Percentiles rank a stretch among this genome's conserved stretches.
These are phyloP conservation scores for Chlorella sorokiniana DNA, from an alignment of 139 green algal genomes.

Conservation along the genomic window DNA sequence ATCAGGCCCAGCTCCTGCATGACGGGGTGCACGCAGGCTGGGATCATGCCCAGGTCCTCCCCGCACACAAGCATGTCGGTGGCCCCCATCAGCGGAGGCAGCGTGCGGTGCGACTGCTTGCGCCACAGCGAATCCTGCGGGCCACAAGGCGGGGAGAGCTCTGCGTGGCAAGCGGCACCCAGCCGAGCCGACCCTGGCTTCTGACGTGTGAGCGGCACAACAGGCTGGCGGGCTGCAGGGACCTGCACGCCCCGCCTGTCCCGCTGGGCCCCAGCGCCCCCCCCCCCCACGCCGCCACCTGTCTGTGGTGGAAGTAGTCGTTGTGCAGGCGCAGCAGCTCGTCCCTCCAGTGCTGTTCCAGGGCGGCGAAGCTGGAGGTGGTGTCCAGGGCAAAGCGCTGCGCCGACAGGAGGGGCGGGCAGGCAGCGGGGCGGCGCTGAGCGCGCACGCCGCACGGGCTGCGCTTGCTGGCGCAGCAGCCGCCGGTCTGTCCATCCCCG, in stretches of 20 bases:
- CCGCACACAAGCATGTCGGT: constrained; percentile 95
- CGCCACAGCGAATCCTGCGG: constrained; percentile 82
- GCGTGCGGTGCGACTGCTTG: constrained; percentile 73
- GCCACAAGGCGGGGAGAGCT: background rate
- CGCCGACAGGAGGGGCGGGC: background rate
- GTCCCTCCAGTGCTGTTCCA: constrained; percentile 66
- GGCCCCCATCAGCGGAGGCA: constrained; percentile 82
- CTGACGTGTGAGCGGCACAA: background rate
- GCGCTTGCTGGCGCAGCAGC: background rate
- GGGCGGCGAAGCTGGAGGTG: constrained; percentile 76
- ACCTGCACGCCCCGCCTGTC: too few relatives aligned
- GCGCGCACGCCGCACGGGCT: background rate
- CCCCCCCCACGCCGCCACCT: too few relatives aligned
- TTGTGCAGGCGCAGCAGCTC: constrained; percentile 80
- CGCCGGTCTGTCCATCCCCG: background rate
- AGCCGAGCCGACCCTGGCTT: background rate
- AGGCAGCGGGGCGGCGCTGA: background rate
- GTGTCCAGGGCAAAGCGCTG: constrained; percentile 74
- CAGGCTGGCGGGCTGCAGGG: too few relatives aligned
- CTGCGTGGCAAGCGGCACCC: background rate
- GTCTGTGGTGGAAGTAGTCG: constrained; percentile 84
- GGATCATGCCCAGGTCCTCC: constrained; percentile 94
- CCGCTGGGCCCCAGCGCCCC: too few relatives aligned
- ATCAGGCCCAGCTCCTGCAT: constrained; percentile 91
- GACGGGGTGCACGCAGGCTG: constrained; percentile 87